Conservation (phyloP, 164 flowering plant genomes). For the Annona cherimola region DNA sequence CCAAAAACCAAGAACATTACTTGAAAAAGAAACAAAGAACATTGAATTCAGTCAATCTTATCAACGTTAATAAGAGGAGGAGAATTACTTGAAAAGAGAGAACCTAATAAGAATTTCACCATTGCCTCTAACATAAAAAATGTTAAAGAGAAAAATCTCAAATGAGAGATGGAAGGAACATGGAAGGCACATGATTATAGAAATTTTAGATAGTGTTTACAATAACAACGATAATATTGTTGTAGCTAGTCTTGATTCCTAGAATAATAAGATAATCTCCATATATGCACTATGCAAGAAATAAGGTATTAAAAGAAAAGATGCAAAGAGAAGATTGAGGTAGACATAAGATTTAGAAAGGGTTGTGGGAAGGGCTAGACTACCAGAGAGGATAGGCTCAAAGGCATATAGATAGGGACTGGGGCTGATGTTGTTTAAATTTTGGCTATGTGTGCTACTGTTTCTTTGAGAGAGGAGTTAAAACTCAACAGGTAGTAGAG, state of each 20-base stretch:
- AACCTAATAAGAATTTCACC: conserved; percentile 90
- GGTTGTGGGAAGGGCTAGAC: too few relatives aligned
- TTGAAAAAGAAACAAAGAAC: neutral
- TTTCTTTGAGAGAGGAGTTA: too few relatives aligned
- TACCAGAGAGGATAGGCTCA: too few relatives aligned
- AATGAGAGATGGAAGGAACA: neutral
- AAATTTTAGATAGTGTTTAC: conserved; percentile 21
- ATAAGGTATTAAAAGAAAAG: too few relatives aligned
- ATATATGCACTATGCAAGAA: neutral
- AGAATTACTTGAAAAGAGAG: conserved; percentile 79
- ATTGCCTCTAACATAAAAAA: conserved; percentile 57
- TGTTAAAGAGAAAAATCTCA: neutral
- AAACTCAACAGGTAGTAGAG: too few relatives aligned
- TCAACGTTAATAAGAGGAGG: too few relatives aligned
- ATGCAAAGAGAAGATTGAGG: too few relatives aligned
- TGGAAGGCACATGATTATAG: neutral
- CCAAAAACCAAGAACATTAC: neutral
- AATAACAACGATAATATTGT: conserved; percentile 91
- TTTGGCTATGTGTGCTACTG: too few relatives aligned
- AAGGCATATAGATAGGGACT: too few relatives aligned
- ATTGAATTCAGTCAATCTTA: neutral
- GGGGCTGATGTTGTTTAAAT: too few relatives aligned
- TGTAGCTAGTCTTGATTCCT: conserved; percentile 94
- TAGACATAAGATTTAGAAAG: too few relatives aligned
- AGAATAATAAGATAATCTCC: conserved; percentile 55